A percentile compares a stretch with the other conserved stretches of the same genome.
Evolutionary conservation across 148 eudicot species (phyloP).

Genomic region (Spergularia marina): DNA sequence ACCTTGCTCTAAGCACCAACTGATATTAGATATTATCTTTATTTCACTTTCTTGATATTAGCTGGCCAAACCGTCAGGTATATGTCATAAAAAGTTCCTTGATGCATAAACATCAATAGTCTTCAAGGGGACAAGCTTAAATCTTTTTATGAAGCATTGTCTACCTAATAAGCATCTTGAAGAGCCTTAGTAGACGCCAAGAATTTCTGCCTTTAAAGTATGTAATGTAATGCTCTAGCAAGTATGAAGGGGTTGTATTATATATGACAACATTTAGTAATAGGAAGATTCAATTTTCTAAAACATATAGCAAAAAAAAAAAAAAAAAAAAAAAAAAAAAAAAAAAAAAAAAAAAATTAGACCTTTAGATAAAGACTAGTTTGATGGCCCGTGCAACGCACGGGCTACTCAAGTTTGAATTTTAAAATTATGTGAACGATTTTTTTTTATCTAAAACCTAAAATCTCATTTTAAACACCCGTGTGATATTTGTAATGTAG

Average conservation of each 20-base stretch:
- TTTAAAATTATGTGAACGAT: no score
- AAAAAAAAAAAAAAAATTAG: background rate
- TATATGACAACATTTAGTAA: background rate
- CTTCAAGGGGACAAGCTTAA: background rate
- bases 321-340: background rate
- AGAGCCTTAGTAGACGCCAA: background rate
- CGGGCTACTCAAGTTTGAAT: no score
- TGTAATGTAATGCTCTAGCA: background rate
- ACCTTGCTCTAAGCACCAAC: constrained; percentile 73
- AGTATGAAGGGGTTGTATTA: background rate
- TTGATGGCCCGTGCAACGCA: no score
- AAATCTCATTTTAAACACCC: no score
- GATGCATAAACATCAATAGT: background rate
- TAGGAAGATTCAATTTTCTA: background rate
- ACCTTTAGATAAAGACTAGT: no score
- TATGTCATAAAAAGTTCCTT: background rate
- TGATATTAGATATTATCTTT: constrained; percentile 20
- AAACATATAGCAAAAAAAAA: background rate
- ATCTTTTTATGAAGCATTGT: background rate
- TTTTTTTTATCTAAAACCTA: no score
- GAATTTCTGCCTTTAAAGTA: constrained; percentile 5
- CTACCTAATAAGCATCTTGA: background rate
- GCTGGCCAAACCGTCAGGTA: background rate
- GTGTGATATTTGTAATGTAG: no score
- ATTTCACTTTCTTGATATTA: background rate